phyloP scores from a whole-genome alignment of 768 basidiomycete species.

The Rhodotorula babjevae region DNA sequence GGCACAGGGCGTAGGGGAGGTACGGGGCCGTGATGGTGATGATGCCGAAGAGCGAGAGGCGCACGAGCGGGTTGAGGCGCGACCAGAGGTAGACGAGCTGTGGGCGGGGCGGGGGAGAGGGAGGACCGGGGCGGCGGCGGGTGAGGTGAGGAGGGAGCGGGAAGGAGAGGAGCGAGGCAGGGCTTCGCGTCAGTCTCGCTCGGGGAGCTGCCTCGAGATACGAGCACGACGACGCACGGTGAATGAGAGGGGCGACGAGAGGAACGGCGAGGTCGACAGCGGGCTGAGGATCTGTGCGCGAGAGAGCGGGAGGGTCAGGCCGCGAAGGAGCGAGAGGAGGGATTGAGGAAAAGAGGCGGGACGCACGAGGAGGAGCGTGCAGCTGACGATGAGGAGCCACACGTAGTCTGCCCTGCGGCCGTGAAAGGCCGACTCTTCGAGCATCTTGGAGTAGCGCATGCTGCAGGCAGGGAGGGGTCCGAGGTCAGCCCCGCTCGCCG shows the following conservation, averaged over 20 bases:
- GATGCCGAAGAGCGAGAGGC: conserved; percentile 92
- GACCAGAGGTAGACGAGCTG: conserved; percentile 96
- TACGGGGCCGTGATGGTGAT: conserved; percentile 94
- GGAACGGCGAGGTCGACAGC: conserved; percentile 51
- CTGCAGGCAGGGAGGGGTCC: conserved; percentile 49
- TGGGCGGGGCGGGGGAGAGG: neutral
- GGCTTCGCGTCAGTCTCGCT: neutral
- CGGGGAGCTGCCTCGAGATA: neutral
- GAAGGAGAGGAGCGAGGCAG: neutral
- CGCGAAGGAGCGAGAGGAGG: neutral
- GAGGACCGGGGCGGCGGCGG: neutral
- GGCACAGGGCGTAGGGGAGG: conserved; percentile 84
- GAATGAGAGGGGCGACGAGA: conserved; percentile 54
- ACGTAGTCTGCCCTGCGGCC: conserved; percentile 89
- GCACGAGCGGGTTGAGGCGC: conserved; percentile 82
- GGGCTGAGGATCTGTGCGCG: conserved; percentile 38
- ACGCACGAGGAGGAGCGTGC: conserved; percentile 77
- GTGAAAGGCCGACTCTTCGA: conserved; percentile 93
- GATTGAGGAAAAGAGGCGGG: neutral
- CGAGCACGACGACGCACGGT: conserved; percentile 1
- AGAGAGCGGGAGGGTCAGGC: neutral
- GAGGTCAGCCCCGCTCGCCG: too few species aligned
- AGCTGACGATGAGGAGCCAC: conserved; percentile 82
- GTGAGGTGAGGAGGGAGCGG: too few species aligned
- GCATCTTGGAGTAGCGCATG: conserved; percentile 93